phyloP scores from a whole-genome alignment of 345 rosid species.

The Hibiscus tridactylites region DNA sequence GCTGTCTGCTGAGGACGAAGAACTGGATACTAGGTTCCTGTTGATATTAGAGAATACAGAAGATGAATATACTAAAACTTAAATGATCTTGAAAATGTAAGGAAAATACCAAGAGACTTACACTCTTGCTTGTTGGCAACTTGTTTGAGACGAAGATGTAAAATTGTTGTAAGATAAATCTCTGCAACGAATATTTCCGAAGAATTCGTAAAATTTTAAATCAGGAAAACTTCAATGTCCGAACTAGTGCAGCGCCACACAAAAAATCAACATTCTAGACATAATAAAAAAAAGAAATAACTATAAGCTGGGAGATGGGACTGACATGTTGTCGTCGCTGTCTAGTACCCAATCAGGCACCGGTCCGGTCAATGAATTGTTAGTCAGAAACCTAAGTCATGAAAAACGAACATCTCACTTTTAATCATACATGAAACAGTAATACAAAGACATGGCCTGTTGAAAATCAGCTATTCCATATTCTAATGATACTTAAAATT shows the following conservation, averaged over 20 bases:
- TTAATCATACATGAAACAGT: neutral
- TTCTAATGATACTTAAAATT: neutral
- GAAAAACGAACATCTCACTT: neutral
- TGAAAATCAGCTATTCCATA: neutral
- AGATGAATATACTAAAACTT: neutral
- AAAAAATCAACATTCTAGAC: neutral
- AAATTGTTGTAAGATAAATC: slow-evolving; percentile 91
- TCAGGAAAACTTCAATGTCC: neutral
- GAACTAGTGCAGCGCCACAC: neutral
- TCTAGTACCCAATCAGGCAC: slow-evolving; percentile 43
- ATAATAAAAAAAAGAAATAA: neutral
- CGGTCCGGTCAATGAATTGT: slow-evolving; percentile 64
- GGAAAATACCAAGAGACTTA: slow-evolving; percentile 25
- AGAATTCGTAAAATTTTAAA: neutral
- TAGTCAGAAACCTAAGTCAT: slow-evolving; percentile 52
- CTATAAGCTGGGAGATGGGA: slow-evolving; percentile 9
- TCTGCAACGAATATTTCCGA: slow-evolving; percentile 31
- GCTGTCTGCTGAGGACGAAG: slow-evolving; percentile 21
- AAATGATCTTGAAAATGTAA: neutral
- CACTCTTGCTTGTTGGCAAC: slow-evolving; percentile 41
- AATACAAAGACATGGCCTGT: neutral
- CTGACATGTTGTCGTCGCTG: slow-evolving; percentile 31
- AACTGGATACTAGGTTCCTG: slow-evolving; percentile 73
- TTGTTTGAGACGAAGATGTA: slow-evolving; percentile 24
- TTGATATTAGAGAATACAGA: slow-evolving; percentile 5